Evolutionary conservation across 2,329 filamentous ascomycete species (phyloP), one percentile per base, ranked within the genome.

Genomic region (Acephala macrosclerotiorum): DNA sequence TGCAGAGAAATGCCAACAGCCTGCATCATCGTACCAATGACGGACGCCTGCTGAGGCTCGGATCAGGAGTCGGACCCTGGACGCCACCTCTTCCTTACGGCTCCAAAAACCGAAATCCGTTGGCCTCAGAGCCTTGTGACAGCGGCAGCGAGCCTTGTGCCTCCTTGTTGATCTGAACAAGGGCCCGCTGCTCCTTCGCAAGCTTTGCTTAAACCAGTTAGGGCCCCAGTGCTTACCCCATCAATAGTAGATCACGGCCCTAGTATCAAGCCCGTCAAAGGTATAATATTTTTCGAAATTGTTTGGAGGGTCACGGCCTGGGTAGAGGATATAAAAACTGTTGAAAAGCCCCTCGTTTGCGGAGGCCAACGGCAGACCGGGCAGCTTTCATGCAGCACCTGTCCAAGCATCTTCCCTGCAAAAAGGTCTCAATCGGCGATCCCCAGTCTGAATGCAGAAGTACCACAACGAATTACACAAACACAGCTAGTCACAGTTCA

Each of bases 161-260:
- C 33, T 53, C 25, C 61, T 51, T 63, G 59, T 49, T 49, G 60
- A 63, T 65, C 59, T 49, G 16, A 38, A 47, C 57, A 38, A 35
- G 22, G 33, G 45, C 42, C 49, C 36, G 57, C 49, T 20, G 33
- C 61, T 65, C 18, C 40, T 47, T 69, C 67, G 64, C 67, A 69
- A 69, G 62, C 60, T 65, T 61, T 56, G 35, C 67, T 62, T 20
- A 65, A 66, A 66, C 22, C 33, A 66, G 67, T 51, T 7, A 53
- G 33, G 29, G 20, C 26, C 33, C 42, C 38, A 35, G 55, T 16
- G 26, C 51, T 18, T 38, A 26, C 47, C 42, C 55, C 62, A 61
- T 61, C 55, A 38, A 63, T 58, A 65, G 53, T 53, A 42, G 42
- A 58, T 57, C 22, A 22, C 12, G 20, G 12, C 42, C 29, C 8